These are phyloP conservation scores for Aegilops bicornis DNA, from an alignment of 176 grass and related monocot species.

Conservation along the genomic window DNA sequence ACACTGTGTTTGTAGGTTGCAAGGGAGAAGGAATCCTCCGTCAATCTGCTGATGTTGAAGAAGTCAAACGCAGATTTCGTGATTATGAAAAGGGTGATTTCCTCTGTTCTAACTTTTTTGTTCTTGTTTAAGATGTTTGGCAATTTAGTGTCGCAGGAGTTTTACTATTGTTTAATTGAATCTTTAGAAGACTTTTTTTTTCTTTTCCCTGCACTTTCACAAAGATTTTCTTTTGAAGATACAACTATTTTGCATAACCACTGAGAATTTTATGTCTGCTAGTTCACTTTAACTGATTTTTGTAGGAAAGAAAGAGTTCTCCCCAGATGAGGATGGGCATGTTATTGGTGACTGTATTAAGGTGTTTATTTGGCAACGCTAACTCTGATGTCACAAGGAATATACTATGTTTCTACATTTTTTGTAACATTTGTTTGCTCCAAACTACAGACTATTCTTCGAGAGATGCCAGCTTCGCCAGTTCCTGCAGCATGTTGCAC, in stretches of 20 bases:
- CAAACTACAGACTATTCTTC: constrained; percentile 71
- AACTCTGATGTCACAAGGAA: not conserved
- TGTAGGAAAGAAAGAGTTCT: constrained; percentile 92
- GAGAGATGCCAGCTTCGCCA: constrained; percentile 88
- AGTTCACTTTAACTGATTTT: constrained; percentile 36
- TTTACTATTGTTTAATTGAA: constrained; percentile 8
- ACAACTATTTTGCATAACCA: not conserved
- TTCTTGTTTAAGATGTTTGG: constrained; percentile 27
- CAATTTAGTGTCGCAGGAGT: constrained; percentile 15
- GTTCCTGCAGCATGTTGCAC: constrained; percentile 90
- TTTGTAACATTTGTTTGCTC: constrained; percentile 31
- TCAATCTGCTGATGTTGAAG: constrained; percentile 99
- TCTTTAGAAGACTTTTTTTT: constrained; percentile 7
- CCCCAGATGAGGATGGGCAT: constrained; percentile 92
- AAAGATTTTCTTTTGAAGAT: not conserved
- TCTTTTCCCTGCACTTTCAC: not conserved
- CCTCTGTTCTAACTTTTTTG: constrained; percentile 14
- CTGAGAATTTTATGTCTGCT: not conserved
- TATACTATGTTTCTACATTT: constrained; percentile 16
- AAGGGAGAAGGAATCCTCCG: constrained; percentile 97
- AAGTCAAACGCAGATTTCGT: constrained; percentile 84
- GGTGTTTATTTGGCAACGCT: constrained; percentile 51
- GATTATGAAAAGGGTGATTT: constrained; percentile 95
- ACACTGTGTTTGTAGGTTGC: constrained; percentile 53
- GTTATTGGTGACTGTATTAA: constrained; percentile 99